Evolutionary conservation across 305 asterid genomes (phyloP).

Genomic region (Rubia peregrina): DNA sequence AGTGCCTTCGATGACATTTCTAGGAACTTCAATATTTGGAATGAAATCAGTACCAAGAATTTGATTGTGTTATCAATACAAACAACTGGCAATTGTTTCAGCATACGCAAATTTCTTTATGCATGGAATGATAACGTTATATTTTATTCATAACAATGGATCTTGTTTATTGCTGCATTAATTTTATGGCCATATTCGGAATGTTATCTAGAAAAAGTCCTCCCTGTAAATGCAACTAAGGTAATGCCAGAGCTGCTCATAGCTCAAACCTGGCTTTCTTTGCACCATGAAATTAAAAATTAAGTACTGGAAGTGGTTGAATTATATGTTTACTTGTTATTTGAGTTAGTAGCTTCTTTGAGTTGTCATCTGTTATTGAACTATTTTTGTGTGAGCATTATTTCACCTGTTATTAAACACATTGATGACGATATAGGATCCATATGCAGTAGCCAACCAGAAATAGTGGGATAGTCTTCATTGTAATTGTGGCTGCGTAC

Average conservation of each 20-base stretch:
- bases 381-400: conserved; percentile 1
- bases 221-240: neutral
- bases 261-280: neutral
- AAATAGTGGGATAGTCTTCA: neutral
- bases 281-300: neutral
- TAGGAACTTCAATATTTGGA: neutral
- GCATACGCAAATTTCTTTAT: neutral
- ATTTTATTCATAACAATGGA: neutral
- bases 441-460: neutral
- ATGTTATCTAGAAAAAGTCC: neutral
- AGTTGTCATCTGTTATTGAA: neutral
- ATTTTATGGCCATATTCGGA: no score
- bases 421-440: neutral
- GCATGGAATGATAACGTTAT: neutral
- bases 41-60: neutral
- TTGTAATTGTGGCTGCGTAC: neutral
- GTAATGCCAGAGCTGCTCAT: neutral
- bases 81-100: neutral
- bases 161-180: neutral
- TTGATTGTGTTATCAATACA: neutral
- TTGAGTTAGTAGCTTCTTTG: no score
- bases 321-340: neutral
- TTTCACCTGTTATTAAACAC: neutral
- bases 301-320: neutral
- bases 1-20: neutral